A percentile compares a stretch with the other conserved stretches of the same genome.
phyloP scores from a whole-genome alignment of 345 rosid species.

The Leavenworthia alabamica region DNA sequence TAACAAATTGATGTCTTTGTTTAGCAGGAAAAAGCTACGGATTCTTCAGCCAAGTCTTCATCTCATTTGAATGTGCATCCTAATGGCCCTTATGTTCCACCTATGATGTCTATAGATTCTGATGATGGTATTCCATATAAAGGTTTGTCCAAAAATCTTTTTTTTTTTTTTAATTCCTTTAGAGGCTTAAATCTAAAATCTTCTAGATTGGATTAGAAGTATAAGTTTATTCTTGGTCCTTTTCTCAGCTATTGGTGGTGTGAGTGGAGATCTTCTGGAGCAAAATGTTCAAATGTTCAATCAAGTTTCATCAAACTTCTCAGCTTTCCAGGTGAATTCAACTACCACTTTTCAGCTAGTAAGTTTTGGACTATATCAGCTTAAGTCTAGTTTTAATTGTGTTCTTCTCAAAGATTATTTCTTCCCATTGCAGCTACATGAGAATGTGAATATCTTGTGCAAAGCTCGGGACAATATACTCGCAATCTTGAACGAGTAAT shows the following conservation, averaged over 20 bases:
- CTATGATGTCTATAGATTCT: slow-evolving; percentile 51
- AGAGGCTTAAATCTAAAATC: background rate
- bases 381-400: background rate
- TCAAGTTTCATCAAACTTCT: slow-evolving; percentile 64
- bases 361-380: background rate
- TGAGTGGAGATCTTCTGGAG: slow-evolving; percentile 66
- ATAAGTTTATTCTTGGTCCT: background rate
- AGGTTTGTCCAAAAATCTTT: slow-evolving; percentile 41
- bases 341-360: slow-evolving; percentile 11
- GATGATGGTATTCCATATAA: slow-evolving; percentile 73
- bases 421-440: slow-evolving; percentile 47
- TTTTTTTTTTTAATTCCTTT: background rate
- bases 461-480: slow-evolving; percentile 66
- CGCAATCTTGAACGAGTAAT: slow-evolving; percentile 64
- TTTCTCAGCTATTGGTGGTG: slow-evolving; percentile 71
- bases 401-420: background rate
- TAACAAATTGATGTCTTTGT: slow-evolving; percentile 4
- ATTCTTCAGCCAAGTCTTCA: slow-evolving; percentile 57
- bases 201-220: no score
- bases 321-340: slow-evolving; percentile 56
- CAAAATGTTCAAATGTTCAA: slow-evolving; percentile 65
- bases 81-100: slow-evolving; percentile 60
- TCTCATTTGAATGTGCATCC: slow-evolving; percentile 56
- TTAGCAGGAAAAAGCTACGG: slow-evolving; percentile 61
- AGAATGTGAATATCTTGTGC: slow-evolving; percentile 53